Evolutionary conservation across 768 basidiomycete species (phyloP).

Genomic region (Amanita inopinata): DNA sequence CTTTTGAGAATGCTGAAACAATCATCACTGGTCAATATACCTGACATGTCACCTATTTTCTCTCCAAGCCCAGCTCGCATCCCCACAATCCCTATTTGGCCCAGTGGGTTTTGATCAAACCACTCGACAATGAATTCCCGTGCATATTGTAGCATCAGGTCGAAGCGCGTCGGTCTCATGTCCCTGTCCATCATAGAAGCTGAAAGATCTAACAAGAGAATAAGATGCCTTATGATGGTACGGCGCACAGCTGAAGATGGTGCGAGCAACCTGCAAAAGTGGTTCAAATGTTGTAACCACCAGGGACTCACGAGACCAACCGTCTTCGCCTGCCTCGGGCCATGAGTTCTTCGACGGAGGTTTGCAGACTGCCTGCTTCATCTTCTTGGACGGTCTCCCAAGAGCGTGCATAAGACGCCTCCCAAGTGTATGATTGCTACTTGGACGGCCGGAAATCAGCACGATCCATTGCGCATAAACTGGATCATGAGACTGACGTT

Average conservation of each 20-base stretch:
- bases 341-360: conserved; percentile 83
- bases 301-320: conserved; percentile 29
- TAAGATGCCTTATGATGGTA: conserved; percentile 92
- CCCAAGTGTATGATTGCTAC: conserved; percentile 89
- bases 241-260: conserved; percentile 85
- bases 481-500: conserved; percentile 18
- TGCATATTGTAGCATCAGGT: conserved; percentile 82
- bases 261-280: conserved; percentile 50
- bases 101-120: conserved; percentile 99
- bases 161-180: conserved; percentile 91
- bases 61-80: conserved; percentile 90
- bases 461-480: conserved; percentile 2
- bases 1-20: background rate
- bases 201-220: conserved; percentile 89
- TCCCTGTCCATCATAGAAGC: conserved; percentile 91
- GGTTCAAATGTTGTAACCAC: conserved; percentile 2
- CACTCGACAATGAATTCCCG: conserved; percentile 91
- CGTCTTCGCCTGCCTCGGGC: conserved; percentile 78
- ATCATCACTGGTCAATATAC: conserved; percentile 31
- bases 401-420: conserved; percentile 85
- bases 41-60: conserved; percentile 86
- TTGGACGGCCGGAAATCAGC: conserved; percentile 2
- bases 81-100: conserved; percentile 91
- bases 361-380: conserved; percentile 82
- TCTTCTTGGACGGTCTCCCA: conserved; percentile 99